Evolutionary conservation across 495 filamentous ascomycete species (phyloP).

Genomic region (Peziza echinospora): DNA sequence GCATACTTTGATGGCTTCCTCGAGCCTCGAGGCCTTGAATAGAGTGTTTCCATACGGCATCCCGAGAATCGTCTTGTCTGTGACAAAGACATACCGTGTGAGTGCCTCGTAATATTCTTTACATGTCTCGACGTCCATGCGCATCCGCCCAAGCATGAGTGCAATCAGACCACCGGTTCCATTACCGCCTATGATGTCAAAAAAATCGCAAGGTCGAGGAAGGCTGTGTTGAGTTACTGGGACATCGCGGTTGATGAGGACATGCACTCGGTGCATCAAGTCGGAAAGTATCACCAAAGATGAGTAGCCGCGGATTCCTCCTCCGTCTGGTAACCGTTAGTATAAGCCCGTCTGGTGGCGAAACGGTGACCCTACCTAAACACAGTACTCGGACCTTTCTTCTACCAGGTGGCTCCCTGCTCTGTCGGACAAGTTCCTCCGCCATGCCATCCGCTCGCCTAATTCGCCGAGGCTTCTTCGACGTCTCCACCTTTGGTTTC

Average conservation of each 20-base stretch:
- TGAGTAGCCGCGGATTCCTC: conserved; percentile 89
- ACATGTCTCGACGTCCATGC: conserved; percentile 83
- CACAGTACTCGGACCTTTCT: background rate
- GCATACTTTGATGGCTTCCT: conserved; percentile 76
- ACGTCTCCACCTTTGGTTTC: background rate
- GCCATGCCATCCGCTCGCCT: background rate
- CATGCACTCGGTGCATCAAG: conserved; percentile 42
- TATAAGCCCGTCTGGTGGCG: background rate
- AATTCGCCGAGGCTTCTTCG: background rate
- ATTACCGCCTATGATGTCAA: conserved; percentile 53
- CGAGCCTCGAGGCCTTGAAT: conserved; percentile 90
- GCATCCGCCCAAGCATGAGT: conserved; percentile 77
- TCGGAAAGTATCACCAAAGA: conserved; percentile 91
- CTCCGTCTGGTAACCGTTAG: conserved; percentile 47
- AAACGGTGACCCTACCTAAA: background rate
- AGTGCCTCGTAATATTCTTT: conserved; percentile 87
- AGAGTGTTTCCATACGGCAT: conserved; percentile 82
- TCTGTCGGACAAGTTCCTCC: background rate
- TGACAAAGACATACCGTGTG: conserved; percentile 83
- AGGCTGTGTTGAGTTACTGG: conserved; percentile 44
- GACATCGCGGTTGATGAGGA: conserved; percentile 43
- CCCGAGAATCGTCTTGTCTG: conserved; percentile 89
- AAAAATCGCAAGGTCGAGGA: conserved; percentile 58
- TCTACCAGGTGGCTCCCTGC: background rate
- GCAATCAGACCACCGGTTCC: conserved; percentile 74